Conservation (phyloP, 371 early-diverging fungal species). For the Actinomortierella wolfii region DNA sequence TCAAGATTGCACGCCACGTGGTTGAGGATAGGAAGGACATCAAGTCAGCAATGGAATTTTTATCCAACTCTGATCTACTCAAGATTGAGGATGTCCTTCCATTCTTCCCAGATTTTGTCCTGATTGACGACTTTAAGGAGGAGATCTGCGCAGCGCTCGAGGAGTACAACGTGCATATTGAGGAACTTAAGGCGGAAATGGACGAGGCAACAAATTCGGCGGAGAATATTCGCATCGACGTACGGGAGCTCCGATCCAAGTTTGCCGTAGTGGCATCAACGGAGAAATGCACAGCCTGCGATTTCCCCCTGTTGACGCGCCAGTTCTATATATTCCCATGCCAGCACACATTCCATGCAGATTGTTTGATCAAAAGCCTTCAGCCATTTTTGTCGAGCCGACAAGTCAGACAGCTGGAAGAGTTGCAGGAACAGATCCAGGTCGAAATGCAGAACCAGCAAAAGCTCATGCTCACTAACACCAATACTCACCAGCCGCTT, state of each 20-base stretch:
- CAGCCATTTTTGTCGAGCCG: constrained; percentile 34
- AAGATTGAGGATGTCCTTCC: constrained; percentile 95
- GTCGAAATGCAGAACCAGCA: constrained; percentile 51
- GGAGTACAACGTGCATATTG: constrained; percentile 82
- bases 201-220: constrained; percentile 88
- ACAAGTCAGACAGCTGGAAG: constrained; percentile 49
- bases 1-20: constrained; percentile 89
- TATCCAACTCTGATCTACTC: constrained; percentile 79
- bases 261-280: constrained; percentile 79
- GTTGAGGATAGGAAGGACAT: constrained; percentile 83
- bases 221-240: constrained; percentile 83
- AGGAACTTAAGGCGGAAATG: constrained; percentile 84
- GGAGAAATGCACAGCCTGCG: constrained; percentile 83
- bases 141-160: constrained; percentile 87
- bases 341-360: constrained; percentile 91
- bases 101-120: constrained; percentile 93
- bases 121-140: constrained; percentile 93
- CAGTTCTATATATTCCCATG: constrained; percentile 96
- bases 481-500: constrained; percentile 13
- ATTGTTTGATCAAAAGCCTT: constrained; percentile 79
- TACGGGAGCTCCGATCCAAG: constrained; percentile 73
- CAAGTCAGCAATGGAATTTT: constrained; percentile 82
- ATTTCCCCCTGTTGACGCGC: constrained; percentile 75
- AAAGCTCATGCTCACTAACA: constrained; percentile 32
- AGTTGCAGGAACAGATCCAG: constrained; percentile 62